Base-by-base conservation (phyloP, 768 basidiomycete genomes). In the Leccinum boreale region DNA sequence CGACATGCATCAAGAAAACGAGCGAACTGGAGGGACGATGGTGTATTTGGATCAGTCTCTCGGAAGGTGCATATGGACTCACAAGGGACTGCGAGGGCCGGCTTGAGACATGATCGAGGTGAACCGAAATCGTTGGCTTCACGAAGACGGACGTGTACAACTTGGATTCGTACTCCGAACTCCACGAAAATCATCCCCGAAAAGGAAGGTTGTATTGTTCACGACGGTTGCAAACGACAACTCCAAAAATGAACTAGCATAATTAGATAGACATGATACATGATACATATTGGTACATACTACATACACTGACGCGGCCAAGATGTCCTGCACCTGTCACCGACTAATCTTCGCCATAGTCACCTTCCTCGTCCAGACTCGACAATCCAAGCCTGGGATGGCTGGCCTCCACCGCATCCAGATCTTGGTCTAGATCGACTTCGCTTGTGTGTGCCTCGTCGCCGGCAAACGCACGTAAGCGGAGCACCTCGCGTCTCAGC, bases 1-100 rank as follows among this genome's bases (percentile, higher is more conserved):
- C 89, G 64, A 91, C 82, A 65, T 94, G 92, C 28, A 93, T 73
- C 39, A 94, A 76, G 73, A 93, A 94, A 2, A 92, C 79, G 19
- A 75, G 72, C 4, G 90, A 82, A 11, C 87, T 89, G 50, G 14
- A 29, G 55, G 1, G 29, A 39, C 4, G 19, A 21, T 46, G 28
- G 14, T 19, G 28, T 44, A 24, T 31, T 21, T 19, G 35, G 17
- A 29, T 36, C 2, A 36, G 26, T 49, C 23, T 50, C 15, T 49
- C 11, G 12, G 12, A 10, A 24, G 42, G 26, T 17, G 29, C 2
- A 11, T 2, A 26, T 33, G 55, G 4, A 65, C 79, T 65, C 62
- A 81, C 79, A 80, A 55, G 29, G 79, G 79, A 57, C 77, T 79
- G 49, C 74, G 73, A 58, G 69, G 61, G 5, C 8, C 23, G 21